A percentile compares a stretch with the other conserved stretches of the same genome.
Conservation (phyloP, 164 flowering plant species). For the Berberis thunbergii region DNA sequence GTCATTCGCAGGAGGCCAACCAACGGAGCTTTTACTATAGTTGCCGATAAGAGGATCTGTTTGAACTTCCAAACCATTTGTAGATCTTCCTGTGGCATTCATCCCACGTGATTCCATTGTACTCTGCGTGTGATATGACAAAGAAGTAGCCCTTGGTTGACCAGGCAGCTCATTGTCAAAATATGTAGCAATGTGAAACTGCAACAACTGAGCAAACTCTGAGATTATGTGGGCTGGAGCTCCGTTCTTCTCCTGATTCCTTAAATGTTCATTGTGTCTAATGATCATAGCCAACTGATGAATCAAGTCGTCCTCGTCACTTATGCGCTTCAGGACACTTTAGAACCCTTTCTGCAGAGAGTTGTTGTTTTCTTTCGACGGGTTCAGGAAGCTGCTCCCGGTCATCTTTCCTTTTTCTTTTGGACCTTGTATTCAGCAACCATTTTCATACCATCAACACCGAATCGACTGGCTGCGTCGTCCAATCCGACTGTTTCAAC, state of each 20-base stretch:
- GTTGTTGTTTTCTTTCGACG: conserved; percentile 88
- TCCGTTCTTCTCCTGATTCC: conserved; percentile 88
- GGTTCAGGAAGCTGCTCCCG: conserved; percentile 96
- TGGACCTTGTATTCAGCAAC: conserved; percentile 83
- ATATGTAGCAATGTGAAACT: conserved; percentile 90
- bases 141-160: conserved; percentile 97
- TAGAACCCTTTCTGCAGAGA: conserved; percentile 93
- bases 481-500: too few relatives aligned
- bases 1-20: too few relatives aligned
- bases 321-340: conserved; percentile 78
- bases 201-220: conserved; percentile 83
- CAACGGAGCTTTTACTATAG: too few relatives aligned
- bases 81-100: too few relatives aligned
- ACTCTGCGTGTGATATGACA: too few relatives aligned
- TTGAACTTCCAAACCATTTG: too few relatives aligned
- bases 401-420: conserved; percentile 86
- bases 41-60: too few relatives aligned
- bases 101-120: too few relatives aligned
- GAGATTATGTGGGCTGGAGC: conserved; percentile 92
- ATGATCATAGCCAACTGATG: conserved; percentile 95
- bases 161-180: conserved; percentile 95
- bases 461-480: too few relatives aligned
- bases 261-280: conserved; percentile 81
- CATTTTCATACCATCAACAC: conserved; percentile 98
- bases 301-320: conserved; percentile 94